Conservation (phyloP, 2,329 filamentous ascomycete genomes). For the Rugonectria rugulosa region DNA sequence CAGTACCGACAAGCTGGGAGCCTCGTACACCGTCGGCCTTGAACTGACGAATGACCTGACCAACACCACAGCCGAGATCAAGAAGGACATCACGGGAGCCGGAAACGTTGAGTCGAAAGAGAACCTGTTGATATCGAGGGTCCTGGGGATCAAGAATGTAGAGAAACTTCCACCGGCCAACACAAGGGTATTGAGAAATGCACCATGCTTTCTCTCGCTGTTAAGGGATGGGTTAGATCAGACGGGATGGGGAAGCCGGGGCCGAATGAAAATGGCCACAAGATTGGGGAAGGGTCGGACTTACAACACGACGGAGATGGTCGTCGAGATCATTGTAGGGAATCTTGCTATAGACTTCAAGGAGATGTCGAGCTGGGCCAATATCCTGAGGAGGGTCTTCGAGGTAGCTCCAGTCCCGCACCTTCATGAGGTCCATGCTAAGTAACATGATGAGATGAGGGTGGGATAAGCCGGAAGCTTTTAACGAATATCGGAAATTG, state of each 20-base stretch:
- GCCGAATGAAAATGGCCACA: not conserved
- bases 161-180: slow-evolving; percentile 60
- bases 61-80: slow-evolving; percentile 60
- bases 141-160: slow-evolving; percentile 51
- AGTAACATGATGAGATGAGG: slow-evolving; percentile 31
- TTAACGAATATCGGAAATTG: not conserved
- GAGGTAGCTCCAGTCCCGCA: slow-evolving; percentile 49
- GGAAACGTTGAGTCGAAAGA: slow-evolving; percentile 50
- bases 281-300: slow-evolving; percentile 16
- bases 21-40: slow-evolving; percentile 58
- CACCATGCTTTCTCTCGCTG: slow-evolving; percentile 58
- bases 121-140: slow-evolving; percentile 51
- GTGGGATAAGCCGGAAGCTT: not conserved
- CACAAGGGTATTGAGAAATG: slow-evolving; percentile 52
- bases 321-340: slow-evolving; percentile 44
- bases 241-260: slow-evolving; percentile 9
- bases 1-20: slow-evolving; percentile 57
- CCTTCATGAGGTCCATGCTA: slow-evolving; percentile 45
- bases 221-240: slow-evolving; percentile 7
- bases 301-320: slow-evolving; percentile 48
- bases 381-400: slow-evolving; percentile 48
- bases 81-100: slow-evolving; percentile 51
- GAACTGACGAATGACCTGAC: slow-evolving; percentile 59
- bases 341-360: slow-evolving; percentile 50
- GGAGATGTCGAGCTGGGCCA: slow-evolving; percentile 45